Percentiles rank a stretch among this genome's conserved stretches.
phyloP scores from a whole-genome alignment of 352 stramenopile species.

The Globisporangium recalcitrans region DNA sequence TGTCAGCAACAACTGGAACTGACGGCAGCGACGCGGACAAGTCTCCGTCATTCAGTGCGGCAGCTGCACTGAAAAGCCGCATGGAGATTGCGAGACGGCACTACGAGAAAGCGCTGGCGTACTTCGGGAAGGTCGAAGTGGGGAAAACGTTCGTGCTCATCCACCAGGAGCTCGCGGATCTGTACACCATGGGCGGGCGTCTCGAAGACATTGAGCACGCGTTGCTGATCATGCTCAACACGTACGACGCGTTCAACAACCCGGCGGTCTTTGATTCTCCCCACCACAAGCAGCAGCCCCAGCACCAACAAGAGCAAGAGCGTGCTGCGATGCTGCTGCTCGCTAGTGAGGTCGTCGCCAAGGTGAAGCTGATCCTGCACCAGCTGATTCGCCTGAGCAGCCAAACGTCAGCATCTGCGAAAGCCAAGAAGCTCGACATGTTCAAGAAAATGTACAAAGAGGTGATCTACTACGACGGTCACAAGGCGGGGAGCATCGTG shows the following conservation, averaged over 20 bases:
- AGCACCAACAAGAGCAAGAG: constrained; percentile 9
- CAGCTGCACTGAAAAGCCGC: constrained; percentile 41
- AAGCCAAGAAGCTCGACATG: constrained; percentile 47
- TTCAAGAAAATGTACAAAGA: constrained; percentile 88
- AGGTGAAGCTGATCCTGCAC: constrained; percentile 54
- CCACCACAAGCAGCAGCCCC: constrained; percentile 13
- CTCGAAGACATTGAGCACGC: constrained; percentile 76
- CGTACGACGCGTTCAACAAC: constrained; percentile 58
- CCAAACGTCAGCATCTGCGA: constrained; percentile 6
- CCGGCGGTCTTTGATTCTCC: not conserved
- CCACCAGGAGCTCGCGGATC: constrained; percentile 69
- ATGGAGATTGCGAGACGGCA: constrained; percentile 82
- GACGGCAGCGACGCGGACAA: constrained; percentile 9
- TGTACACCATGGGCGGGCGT: constrained; percentile 62
- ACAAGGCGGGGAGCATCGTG: constrained; percentile 30
- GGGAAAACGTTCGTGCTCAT: constrained; percentile 81
- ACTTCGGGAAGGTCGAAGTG: constrained; percentile 65
- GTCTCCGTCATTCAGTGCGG: constrained; percentile 14
- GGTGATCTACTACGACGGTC: constrained; percentile 68
- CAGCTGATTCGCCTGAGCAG: constrained; percentile 52
- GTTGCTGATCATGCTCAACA: constrained; percentile 70
- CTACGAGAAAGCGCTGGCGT: constrained; percentile 79
- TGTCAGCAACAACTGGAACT: not conserved
- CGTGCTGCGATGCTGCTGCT: constrained; percentile 33
- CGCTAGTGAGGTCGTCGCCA: constrained; percentile 38